These are phyloP conservation scores for Huntiella omanensis DNA, from an alignment of 2,329 filamentous ascomycete genomes.

Conservation along the genomic window DNA sequence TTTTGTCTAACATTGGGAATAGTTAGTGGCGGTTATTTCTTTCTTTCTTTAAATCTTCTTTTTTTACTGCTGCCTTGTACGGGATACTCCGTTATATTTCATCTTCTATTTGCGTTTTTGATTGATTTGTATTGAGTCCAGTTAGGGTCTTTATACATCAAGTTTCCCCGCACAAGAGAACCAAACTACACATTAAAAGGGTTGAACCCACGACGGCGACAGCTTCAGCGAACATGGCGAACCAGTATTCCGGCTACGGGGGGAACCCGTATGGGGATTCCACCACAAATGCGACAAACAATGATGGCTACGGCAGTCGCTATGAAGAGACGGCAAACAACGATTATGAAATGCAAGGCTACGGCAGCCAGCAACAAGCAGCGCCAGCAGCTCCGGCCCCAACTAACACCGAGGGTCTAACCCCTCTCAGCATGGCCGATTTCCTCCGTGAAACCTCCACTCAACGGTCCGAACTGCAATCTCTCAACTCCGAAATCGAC, in stretches of 20 bases:
- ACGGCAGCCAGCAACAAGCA: slow-evolving; percentile 18
- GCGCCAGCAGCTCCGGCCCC: slow-evolving; percentile 15
- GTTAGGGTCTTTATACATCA: no score
- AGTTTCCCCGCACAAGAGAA: no score
- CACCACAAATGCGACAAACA: slow-evolving; percentile 12
- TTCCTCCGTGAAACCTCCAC: slow-evolving; percentile 50
- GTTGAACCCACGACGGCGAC: background rate
- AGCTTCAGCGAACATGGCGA: background rate
- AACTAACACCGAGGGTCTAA: slow-evolving; percentile 6
- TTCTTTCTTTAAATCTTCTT: no score
- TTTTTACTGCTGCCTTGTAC: no score
- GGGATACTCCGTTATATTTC: no score
- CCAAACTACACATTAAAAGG: no score
- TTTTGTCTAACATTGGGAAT: no score
- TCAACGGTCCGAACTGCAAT: slow-evolving; percentile 48
- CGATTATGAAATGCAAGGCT: slow-evolving; percentile 35
- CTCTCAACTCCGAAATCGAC: slow-evolving; percentile 46
- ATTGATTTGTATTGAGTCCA: no score
- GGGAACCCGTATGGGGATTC: slow-evolving; percentile 39
- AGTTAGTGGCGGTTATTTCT: no score
- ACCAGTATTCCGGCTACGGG: slow-evolving; percentile 39
- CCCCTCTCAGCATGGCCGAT: slow-evolving; percentile 38
- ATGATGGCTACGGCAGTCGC: background rate
- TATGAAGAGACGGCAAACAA: slow-evolving; percentile 13
- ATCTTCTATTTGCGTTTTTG: no score